phyloP scores from a whole-genome alignment of 2,329 filamentous ascomycete species.

The Fusarium coffeatum region DNA sequence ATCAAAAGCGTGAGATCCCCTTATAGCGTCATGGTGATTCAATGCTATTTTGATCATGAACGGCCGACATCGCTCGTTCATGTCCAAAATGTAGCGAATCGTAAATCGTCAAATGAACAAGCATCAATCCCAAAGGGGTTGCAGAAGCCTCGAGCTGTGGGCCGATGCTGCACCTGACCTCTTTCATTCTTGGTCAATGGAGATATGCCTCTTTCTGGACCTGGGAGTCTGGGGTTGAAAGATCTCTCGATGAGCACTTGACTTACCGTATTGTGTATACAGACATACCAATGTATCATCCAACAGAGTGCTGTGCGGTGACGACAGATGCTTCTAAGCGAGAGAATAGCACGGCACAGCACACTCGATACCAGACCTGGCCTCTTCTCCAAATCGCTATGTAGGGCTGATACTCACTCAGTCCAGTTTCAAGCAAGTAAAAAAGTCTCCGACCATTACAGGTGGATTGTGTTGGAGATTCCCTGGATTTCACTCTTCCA shows the following conservation, averaged over 20 bases:
- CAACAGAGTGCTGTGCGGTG: constrained; percentile 25
- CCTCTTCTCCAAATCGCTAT: constrained; percentile 39
- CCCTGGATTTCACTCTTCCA: constrained; percentile 6
- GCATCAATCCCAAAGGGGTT: constrained; percentile 41
- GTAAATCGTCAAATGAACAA: constrained; percentile 32
- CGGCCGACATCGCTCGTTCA: constrained; percentile 30
- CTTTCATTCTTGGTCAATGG: constrained; percentile 38
- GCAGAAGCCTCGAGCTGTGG: constrained; percentile 43
- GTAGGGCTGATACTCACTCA: constrained; percentile 32
- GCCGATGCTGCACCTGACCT: constrained; percentile 45
- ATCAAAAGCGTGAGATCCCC: neutral
- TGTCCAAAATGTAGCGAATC: constrained; percentile 30
- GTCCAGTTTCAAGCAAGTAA: constrained; percentile 19
- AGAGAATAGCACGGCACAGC: constrained; percentile 9
- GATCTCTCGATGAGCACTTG: constrained; percentile 29
- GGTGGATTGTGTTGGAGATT: constrained; percentile 20
- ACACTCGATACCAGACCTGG: neutral
- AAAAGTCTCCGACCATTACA: constrained; percentile 18
- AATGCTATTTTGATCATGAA: constrained; percentile 24
- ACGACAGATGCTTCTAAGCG: constrained; percentile 21
- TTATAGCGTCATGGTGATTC: constrained; percentile 42
- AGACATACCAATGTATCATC: neutral
- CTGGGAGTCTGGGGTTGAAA: constrained; percentile 27
- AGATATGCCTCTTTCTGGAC: constrained; percentile 43
- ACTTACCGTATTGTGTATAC: neutral